Conservation (phyloP, 1,139 yeast species). For the Yamadazyma songkhlaensis region DNA sequence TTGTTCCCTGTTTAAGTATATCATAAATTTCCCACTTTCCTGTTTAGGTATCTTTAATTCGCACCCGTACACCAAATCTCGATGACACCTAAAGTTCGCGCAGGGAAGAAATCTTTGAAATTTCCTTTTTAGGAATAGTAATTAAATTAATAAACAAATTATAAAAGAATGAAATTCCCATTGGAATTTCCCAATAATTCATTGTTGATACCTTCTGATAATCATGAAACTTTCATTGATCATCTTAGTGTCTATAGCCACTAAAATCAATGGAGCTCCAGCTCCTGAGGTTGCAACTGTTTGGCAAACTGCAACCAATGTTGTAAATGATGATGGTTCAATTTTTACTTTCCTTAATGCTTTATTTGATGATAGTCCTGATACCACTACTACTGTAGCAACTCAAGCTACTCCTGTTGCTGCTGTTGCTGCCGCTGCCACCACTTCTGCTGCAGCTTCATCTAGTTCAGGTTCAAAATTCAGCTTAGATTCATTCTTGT, state of each 20-base stretch:
- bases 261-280: conserved; percentile 18
- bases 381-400: conserved; percentile 10
- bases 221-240: conserved; percentile 1
- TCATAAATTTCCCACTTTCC: conserved; percentile 9
- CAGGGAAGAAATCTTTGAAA: neutral
- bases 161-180: neutral
- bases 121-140: conserved; percentile 1
- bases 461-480: conserved; percentile 8
- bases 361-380: conserved; percentile 12
- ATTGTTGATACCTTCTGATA: neutral
- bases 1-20: no score
- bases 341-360: conserved; percentile 10
- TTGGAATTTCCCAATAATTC: neutral
- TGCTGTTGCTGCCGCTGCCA: conserved; percentile 10
- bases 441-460: conserved; percentile 10
- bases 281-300: conserved; percentile 29
- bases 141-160: neutral
- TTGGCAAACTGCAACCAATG: conserved; percentile 24
- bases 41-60: conserved; percentile 12
- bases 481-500: conserved; percentile 13
- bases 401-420: conserved; percentile 8
- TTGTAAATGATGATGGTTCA: conserved; percentile 14
- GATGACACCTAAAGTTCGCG: no score
- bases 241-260: neutral
- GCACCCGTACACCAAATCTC: neutral